These are phyloP conservation scores for Paramecium sexaurelia DNA, from an alignment of 73 alveolate species.

Conservation along the genomic window DNA sequence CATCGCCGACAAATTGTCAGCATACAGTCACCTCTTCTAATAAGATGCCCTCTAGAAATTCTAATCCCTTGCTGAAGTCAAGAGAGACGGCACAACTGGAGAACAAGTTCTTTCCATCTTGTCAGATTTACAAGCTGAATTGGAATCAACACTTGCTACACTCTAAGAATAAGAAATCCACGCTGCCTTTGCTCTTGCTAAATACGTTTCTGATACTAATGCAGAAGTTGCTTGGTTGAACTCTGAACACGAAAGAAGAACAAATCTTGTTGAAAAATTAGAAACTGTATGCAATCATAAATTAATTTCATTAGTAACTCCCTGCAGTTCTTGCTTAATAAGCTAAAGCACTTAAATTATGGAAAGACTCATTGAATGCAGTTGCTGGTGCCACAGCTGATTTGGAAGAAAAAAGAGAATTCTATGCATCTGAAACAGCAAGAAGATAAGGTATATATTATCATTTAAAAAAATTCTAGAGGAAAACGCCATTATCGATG, in stretches of 20 bases:
- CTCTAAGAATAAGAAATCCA: slow-evolving; percentile 52
- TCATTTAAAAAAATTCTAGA: neutral
- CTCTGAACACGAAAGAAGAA: slow-evolving; percentile 32
- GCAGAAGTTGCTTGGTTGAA: slow-evolving; percentile 53
- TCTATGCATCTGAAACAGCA: slow-evolving; percentile 44
- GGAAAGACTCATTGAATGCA: slow-evolving; percentile 38
- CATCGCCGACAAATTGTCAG: slow-evolving; percentile 39
- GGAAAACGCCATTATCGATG: slow-evolving; percentile 44
- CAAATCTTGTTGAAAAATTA: slow-evolving; percentile 12
- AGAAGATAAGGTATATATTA: slow-evolving; percentile 35
- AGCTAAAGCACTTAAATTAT: slow-evolving; percentile 47
- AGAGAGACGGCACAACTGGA: slow-evolving; percentile 47
- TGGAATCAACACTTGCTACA: neutral
- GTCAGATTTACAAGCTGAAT: slow-evolving; percentile 10
- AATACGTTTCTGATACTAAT: slow-evolving; percentile 43
- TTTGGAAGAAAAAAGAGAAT: slow-evolving; percentile 48
- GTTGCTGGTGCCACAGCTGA: slow-evolving; percentile 56
- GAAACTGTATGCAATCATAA: slow-evolving; percentile 2
- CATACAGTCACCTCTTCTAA: slow-evolving; percentile 54
- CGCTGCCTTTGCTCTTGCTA: slow-evolving; percentile 46
- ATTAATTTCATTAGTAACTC: neutral
- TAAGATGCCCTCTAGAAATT: slow-evolving; percentile 51
- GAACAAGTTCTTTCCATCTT: slow-evolving; percentile 36
- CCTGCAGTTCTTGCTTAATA: slow-evolving; percentile 44
- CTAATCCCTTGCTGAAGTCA: slow-evolving; percentile 39